Conservation (phyloP, 495 filamentous ascomycete species). For the Hypomontagnella submonticulosa region DNA sequence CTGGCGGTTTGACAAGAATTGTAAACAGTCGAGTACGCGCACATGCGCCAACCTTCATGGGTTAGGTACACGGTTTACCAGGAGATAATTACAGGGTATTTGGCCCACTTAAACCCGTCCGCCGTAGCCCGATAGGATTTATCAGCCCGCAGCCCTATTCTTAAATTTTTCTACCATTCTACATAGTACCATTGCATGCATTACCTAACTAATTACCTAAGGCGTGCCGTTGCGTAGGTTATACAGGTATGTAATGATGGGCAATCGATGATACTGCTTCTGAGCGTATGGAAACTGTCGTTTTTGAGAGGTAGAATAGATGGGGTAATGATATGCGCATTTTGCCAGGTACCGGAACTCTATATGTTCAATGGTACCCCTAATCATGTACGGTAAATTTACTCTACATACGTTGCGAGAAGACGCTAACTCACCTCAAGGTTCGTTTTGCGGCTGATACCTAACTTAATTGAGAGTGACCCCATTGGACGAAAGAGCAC, state of each 20-base stretch:
- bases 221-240: no score
- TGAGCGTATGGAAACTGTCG: no score
- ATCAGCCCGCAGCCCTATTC: constrained; percentile 36
- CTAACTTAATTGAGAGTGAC: neutral
- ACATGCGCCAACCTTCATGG: no score
- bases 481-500: constrained; percentile 15
- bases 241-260: no score
- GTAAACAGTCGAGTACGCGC: constrained; percentile 9
- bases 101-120: constrained; percentile 34
- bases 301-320: neutral
- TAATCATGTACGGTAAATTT: neutral
- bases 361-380: neutral
- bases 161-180: constrained; percentile 11
- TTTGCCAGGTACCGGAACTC: no score
- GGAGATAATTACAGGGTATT: no score
- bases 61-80: constrained; percentile 11
- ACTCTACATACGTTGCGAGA: constrained; percentile 7
- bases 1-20: neutral
- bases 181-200: no score
- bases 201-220: no score
- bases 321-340: constrained; percentile 9
- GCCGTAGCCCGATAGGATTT: constrained; percentile 25
- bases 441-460: constrained; percentile 20
- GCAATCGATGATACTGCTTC: no score
- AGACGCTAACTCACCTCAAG: constrained; percentile 3